These are phyloP conservation scores for Blastobotrys chiropterorum DNA, from an alignment of 805 yeast species.

Conservation along the genomic window DNA sequence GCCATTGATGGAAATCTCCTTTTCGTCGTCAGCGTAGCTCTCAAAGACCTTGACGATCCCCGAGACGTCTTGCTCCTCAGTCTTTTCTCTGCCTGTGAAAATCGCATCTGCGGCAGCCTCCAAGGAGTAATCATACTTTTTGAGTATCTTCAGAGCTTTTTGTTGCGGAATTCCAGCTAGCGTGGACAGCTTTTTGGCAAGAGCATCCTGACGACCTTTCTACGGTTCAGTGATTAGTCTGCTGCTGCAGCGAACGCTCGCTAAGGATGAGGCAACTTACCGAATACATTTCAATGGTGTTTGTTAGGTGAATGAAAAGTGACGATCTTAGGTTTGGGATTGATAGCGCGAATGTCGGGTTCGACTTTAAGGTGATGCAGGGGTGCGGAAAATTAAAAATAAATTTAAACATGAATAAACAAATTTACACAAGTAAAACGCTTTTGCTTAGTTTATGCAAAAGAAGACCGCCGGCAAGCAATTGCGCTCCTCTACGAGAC, in stretches of 20 bases:
- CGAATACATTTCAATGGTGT: not conserved
- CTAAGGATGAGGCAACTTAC: too few species aligned
- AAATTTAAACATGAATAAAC: too few species aligned
- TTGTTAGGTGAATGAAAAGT: not conserved
- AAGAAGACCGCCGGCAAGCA: too few species aligned
- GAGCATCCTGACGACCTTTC: conserved; percentile 11
- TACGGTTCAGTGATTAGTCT: not conserved
- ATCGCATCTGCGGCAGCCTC: conserved; percentile 32
- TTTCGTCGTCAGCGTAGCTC: conserved; percentile 23
- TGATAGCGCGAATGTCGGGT: not conserved
- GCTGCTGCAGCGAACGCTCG: too few species aligned
- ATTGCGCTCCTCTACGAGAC: not conserved
- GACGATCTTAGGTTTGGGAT: not conserved
- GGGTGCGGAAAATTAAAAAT: not conserved
- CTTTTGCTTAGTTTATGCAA: too few species aligned
- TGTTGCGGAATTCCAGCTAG: conserved; percentile 15
- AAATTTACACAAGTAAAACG: too few species aligned
- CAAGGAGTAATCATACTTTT: conserved; percentile 27
- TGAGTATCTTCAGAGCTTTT: conserved; percentile 14
- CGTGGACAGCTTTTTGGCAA: conserved; percentile 11
- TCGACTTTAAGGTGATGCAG: not conserved
- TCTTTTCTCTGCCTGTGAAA: conserved; percentile 21
- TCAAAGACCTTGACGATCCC: conserved; percentile 20
- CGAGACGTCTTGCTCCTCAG: conserved; percentile 7
- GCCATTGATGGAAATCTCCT: conserved; percentile 68